These are phyloP conservation scores for Bipolaris victoriae DNA, from an alignment of 2,329 filamentous ascomycete genomes.

Conservation along the genomic window DNA sequence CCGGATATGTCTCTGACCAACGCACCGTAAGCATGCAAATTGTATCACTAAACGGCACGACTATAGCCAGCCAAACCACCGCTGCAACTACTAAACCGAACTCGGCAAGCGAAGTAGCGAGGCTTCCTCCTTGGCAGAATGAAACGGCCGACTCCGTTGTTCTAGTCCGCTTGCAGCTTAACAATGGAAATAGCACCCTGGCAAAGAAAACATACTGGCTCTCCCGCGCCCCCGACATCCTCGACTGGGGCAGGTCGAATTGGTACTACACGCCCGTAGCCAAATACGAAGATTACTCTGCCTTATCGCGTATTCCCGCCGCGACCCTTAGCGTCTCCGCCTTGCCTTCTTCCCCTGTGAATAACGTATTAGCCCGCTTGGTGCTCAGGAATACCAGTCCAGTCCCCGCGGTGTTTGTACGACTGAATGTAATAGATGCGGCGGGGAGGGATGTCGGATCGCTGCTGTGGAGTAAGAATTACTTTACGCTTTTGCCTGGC, in stretches of 20 bases:
- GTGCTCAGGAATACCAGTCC: conserved; percentile 54
- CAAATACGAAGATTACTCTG: conserved; percentile 57
- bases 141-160: conserved; percentile 50
- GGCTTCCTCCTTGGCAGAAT: conserved; percentile 40
- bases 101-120: conserved; percentile 28
- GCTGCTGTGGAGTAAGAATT: conserved; percentile 67
- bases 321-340: not conserved
- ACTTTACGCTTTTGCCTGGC: conserved; percentile 64
- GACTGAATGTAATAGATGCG: conserved; percentile 57
- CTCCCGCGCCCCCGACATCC: conserved; percentile 52
- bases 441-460: conserved; percentile 57
- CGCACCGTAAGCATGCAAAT: conserved; percentile 59
- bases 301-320: conserved; percentile 46
- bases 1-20: not conserved
- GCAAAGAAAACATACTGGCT: conserved; percentile 69
- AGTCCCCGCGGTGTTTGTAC: conserved; percentile 65
- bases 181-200: conserved; percentile 46
- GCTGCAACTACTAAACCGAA: conserved; percentile 53
- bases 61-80: conserved; percentile 43
- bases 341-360: not conserved
- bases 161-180: conserved; percentile 60
- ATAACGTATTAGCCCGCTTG: conserved; percentile 52
- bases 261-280: conserved; percentile 67
- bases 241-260: conserved; percentile 63
- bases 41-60: conserved; percentile 56